Evolutionary conservation across 768 basidiomycete species (phyloP), one percentile per base, ranked within the genome.

Genomic region (Boletus bicolor): DNA sequence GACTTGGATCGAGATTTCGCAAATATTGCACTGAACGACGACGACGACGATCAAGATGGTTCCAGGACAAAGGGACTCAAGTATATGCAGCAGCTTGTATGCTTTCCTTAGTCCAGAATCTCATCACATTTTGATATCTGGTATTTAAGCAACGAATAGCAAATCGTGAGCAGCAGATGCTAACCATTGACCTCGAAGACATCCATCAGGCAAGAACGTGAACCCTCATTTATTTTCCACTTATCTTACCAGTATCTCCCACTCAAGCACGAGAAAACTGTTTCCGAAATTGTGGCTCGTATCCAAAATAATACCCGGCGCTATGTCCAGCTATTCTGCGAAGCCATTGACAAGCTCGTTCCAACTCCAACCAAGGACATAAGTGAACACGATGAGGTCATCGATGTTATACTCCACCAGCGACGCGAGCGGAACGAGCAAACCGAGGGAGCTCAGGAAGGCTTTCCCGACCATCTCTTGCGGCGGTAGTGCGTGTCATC

Each of bases 371-470:
- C 90, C 9, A 89, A 86, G 68, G 94, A 97, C 63, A 90, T 98
- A 57, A 87, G 85, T 54, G 86, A 92, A 59, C 83, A 93, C 39
- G 90, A 93, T 58, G 97, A 99, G 71, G 95, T 98, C 47, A 90
- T 98, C 39, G 97, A 99, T 72, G 86, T 98, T 5, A 97, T 99
- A 55, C 80, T 98, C 59, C 93, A 94, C 69, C 97, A 98, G 67
- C 81, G 97, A 51, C 79, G 87, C 51, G 91, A 97, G 70, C 81
- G 92, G 55, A 98, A 98, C 64, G 84, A 87, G 53, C 84, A 89
- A 69, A 77, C 85, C 38, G 89, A 91, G 53, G 86, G 83, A 21
- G 72, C 72, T n/a, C 82, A 86, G 58, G 82, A 85, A 19, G 83
- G 84, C 34, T 98, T 98, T 72, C 97, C 97, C 0, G 84, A 89